Percentiles rank a stretch among this genome's conserved stretches.
Evolutionary conservation across 2,329 filamentous ascomycete species (phyloP).

Genomic region (Periglandula ipomoeae): DNA sequence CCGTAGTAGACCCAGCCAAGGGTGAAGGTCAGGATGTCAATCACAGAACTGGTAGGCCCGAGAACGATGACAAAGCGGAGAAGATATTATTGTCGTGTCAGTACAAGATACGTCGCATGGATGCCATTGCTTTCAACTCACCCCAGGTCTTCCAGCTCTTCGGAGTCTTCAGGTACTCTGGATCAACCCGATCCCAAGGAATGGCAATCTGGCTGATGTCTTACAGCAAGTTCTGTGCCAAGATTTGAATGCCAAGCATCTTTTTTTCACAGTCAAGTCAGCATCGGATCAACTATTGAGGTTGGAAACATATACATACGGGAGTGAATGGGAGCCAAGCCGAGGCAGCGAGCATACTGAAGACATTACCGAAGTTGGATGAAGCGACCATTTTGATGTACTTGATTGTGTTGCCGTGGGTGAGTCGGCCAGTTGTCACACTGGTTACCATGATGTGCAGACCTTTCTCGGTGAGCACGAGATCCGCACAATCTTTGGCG

Average conservation of each 20-base stretch:
- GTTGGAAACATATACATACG: too few species aligned
- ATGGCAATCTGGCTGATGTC: conserved; percentile 21
- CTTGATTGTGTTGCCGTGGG: conserved; percentile 21
- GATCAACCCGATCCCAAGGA: conserved; percentile 19
- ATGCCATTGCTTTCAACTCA: neutral
- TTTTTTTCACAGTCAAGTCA: conserved; percentile 3
- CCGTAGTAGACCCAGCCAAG: conserved; percentile 18
- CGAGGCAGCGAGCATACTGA: conserved; percentile 18
- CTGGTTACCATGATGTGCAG: conserved; percentile 18
- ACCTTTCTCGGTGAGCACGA: conserved; percentile 21
- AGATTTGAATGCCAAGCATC: conserved; percentile 18
- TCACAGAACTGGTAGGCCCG: conserved; percentile 19
- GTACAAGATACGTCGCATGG: neutral
- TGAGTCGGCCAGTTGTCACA: conserved; percentile 17
- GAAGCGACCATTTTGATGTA: conserved; percentile 23
- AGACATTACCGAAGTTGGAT: conserved; percentile 22
- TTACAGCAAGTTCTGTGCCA: conserved; percentile 20
- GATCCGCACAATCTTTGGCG: conserved; percentile 20
- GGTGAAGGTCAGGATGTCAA: conserved; percentile 17
- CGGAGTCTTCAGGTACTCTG: conserved; percentile 17
- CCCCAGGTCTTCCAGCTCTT: conserved; percentile 17
- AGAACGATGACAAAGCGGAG: conserved; percentile 19
- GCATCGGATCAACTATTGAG: too few species aligned
- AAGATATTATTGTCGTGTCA: conserved; percentile 10
- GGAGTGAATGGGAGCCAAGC: conserved; percentile 20